A percentile compares a stretch with the other conserved stretches of the same genome.
These are phyloP conservation scores for Moesziomyces globuligerus DNA, from an alignment of 1,284 basidiomycete genomes.

Conservation along the genomic window DNA sequence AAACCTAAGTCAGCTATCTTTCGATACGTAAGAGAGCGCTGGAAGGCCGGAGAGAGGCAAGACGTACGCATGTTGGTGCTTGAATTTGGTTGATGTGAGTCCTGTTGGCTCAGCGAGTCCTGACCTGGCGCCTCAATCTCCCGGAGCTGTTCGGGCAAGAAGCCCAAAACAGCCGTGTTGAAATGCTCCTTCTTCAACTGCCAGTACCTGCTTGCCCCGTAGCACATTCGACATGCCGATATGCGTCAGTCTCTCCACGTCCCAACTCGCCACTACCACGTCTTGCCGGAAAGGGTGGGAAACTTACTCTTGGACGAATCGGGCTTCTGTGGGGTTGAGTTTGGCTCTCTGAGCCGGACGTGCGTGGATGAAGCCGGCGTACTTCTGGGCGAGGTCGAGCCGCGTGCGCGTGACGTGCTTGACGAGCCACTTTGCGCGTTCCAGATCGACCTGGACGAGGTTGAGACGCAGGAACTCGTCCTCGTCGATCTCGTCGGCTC, in stretches of 20 bases:
- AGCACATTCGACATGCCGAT: not conserved
- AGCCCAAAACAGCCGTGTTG: conserved; percentile 44
- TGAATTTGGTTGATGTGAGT: conserved; percentile 9
- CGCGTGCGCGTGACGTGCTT: conserved; percentile 53
- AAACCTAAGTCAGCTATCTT: not conserved
- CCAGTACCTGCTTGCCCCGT: conserved; percentile 38
- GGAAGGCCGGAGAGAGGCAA: too few species aligned
- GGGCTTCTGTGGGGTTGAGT: conserved; percentile 46
- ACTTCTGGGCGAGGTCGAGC: conserved; percentile 54
- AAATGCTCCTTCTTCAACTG: conserved; percentile 49
- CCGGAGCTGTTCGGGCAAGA: conserved; percentile 55
- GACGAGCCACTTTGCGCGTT: conserved; percentile 61
- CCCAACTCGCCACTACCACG: too few species aligned
- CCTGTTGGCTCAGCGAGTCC: conserved; percentile 10
- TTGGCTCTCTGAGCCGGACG: conserved; percentile 24
- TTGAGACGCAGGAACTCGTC: conserved; percentile 63
- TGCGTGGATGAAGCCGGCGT: conserved; percentile 33
- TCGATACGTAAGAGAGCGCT: too few species aligned
- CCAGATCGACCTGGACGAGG: conserved; percentile 64
- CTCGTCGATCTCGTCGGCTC: conserved; percentile 27
- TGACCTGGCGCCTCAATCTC: conserved; percentile 30
- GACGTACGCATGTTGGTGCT: conserved; percentile 57
- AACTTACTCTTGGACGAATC: conserved; percentile 48
- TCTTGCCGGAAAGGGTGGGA: too few species aligned
- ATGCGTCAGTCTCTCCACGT: conserved; percentile 3